A percentile compares a stretch with the other conserved stretches of the same genome.
phyloP scores from a whole-genome alignment of 2,329 filamentous ascomycete genomes.

The Xylariaceae sp. region DNA sequence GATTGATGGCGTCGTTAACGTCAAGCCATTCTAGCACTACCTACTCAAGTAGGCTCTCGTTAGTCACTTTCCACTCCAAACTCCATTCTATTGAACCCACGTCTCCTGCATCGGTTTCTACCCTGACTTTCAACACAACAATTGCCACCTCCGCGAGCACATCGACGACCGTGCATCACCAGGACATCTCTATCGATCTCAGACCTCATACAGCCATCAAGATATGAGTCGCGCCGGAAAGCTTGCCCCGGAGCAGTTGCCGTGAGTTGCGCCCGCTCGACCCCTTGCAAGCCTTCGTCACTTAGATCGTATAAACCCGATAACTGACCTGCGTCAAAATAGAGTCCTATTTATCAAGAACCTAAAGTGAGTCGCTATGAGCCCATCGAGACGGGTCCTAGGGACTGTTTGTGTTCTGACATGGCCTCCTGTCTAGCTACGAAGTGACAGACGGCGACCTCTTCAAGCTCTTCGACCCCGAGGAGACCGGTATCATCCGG shows the following conservation, averaged over 20 bases:
- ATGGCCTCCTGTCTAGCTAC: constrained; percentile 59
- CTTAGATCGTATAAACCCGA: not conserved
- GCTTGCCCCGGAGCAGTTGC: constrained; percentile 99
- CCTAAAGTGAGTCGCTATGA: constrained; percentile 67
- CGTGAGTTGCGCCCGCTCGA: constrained; percentile 53
- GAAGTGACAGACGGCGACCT: constrained; percentile 97
- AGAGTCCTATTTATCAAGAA: constrained; percentile 99
- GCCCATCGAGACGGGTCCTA: not conserved
- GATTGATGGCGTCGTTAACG: constrained; percentile 6
- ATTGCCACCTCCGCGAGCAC: constrained; percentile 9
- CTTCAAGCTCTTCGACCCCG: constrained; percentile 81
- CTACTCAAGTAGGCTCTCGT: constrained; percentile 9
- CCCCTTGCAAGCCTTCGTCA: constrained; percentile 18
- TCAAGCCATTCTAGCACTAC: constrained; percentile 5
- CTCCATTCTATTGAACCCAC: constrained; percentile 14
- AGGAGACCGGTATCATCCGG: constrained; percentile 31
- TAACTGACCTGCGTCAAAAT: constrained; percentile 33
- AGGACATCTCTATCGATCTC: constrained; percentile 17
- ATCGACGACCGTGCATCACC: constrained; percentile 22
- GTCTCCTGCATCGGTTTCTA: constrained; percentile 20
- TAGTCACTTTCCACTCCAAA: constrained; percentile 17
- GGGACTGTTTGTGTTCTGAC: constrained; percentile 3
- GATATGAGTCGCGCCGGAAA: constrained; percentile 95
- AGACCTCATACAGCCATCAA: constrained; percentile 44
- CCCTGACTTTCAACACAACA: constrained; percentile 22